Percentiles rank a stretch among this genome's conserved stretches.
Evolutionary conservation across 2,329 filamentous ascomycete genomes (phyloP).

Genomic region (Ascochyta rabiei): DNA sequence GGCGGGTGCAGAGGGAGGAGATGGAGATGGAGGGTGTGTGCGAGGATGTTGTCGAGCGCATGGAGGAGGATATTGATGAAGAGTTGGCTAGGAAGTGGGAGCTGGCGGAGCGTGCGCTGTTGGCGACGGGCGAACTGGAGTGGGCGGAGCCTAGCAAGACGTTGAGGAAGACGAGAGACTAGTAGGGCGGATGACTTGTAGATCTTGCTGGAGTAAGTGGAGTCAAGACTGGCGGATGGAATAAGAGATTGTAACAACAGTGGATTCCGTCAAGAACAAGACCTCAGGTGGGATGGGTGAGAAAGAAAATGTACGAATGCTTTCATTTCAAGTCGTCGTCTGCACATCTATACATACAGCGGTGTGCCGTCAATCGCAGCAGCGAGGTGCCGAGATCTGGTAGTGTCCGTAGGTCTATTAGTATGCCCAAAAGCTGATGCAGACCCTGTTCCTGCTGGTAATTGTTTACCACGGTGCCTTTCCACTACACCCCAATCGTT

Average conservation of each 20-base stretch:
- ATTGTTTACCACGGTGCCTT: conserved; percentile 6
- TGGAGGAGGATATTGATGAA: background rate
- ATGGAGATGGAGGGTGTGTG: background rate
- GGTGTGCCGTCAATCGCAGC: conserved; percentile 17
- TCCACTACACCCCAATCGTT: conserved; percentile 11
- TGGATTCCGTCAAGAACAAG: background rate
- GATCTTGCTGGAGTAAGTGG: too few relatives aligned
- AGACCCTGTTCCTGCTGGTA: conserved; percentile 20
- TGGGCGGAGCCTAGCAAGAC: background rate
- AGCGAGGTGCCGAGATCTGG: conserved; percentile 5
- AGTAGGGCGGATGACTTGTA: background rate
- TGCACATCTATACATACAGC: conserved; percentile 40
- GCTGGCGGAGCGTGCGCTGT: background rate
- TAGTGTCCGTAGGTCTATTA: conserved; percentile 37
- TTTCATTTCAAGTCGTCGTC: conserved; percentile 33
- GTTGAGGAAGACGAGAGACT: background rate
- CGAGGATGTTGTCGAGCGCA: background rate
- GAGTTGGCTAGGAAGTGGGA: background rate
- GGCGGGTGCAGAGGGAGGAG: background rate
- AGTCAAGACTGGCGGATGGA: too few relatives aligned
- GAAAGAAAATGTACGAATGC: conserved; percentile 22
- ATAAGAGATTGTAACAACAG: too few relatives aligned
- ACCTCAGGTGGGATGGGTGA: background rate
- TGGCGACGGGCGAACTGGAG: background rate
- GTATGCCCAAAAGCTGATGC: conserved; percentile 30